Percentiles rank a stretch among this genome's conserved stretches.
phyloP scores from a whole-genome alignment of 805 yeast species.

The Cyberlindnera mycetangii region DNA sequence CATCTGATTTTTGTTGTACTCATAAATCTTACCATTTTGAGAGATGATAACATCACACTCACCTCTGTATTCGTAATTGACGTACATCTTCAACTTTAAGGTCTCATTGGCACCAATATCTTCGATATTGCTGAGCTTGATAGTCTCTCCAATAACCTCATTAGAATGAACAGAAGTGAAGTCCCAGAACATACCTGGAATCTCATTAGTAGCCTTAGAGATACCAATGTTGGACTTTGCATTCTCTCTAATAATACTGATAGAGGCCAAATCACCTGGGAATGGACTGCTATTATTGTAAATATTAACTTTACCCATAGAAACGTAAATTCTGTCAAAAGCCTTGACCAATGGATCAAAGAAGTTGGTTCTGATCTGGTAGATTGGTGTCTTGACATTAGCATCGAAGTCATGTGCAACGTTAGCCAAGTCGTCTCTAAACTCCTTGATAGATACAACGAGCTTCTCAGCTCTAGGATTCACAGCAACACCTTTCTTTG shows the following conservation, averaged over 20 bases:
- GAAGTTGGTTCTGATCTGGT: constrained; percentile 61
- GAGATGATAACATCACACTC: constrained; percentile 51
- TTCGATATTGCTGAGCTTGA: constrained; percentile 60
- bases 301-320: constrained; percentile 47
- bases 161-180: constrained; percentile 70
- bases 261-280: constrained; percentile 30
- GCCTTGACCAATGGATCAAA: constrained; percentile 61
- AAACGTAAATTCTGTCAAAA: constrained; percentile 59
- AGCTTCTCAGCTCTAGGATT: constrained; percentile 78
- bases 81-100: constrained; percentile 52
- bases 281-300: constrained; percentile 27
- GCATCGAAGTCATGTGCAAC: constrained; percentile 34
- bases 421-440: constrained; percentile 43
- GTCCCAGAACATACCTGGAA: constrained; percentile 52
- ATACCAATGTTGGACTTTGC: constrained; percentile 52
- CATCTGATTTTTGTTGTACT: constrained; percentile 46
- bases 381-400: constrained; percentile 48
- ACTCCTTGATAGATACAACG: constrained; percentile 69
- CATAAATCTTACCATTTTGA: constrained; percentile 44
- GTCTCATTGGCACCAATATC: constrained; percentile 48
- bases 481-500: constrained; percentile 72
- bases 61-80: constrained; percentile 63
- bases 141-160: constrained; percentile 69
- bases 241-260: constrained; percentile 53
- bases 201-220: constrained; percentile 67